These are phyloP conservation scores for Cytospora schulzeri DNA, from an alignment of 2,329 filamentous ascomycete species.

Conservation along the genomic window DNA sequence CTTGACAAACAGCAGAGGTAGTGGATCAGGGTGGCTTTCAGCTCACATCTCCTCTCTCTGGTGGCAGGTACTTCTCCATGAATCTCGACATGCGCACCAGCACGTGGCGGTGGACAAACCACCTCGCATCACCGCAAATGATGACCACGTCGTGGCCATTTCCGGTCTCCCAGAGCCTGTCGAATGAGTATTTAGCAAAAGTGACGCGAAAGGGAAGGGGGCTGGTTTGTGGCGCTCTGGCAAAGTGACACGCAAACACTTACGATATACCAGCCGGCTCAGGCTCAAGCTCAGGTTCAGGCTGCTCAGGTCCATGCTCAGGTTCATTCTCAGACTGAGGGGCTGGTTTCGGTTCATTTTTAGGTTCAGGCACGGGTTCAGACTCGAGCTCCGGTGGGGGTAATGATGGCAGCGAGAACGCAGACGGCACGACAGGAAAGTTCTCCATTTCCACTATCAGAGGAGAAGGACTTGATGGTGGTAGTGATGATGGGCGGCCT, in stretches of 20 bases:
- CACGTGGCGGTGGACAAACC: constrained; percentile 23
- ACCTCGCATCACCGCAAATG: neutral
- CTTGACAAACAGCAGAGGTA: too few species aligned
- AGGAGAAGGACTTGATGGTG: neutral
- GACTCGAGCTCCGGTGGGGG: neutral
- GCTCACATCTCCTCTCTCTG: constrained; percentile 19
- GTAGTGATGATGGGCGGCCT: constrained; percentile 1
- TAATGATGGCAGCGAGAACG: neutral
- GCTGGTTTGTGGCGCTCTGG: neutral
- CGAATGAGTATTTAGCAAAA: neutral
- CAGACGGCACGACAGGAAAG: neutral
- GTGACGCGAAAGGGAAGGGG: too few species aligned
- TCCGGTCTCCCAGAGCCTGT: constrained; percentile 15
- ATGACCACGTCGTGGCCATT: constrained; percentile 14
- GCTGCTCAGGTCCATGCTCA: neutral
- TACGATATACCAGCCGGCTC: neutral
- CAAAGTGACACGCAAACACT: neutral
- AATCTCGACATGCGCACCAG: constrained; percentile 22
- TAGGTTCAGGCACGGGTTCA: neutral
- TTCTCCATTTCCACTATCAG: neutral
- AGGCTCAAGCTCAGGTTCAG: neutral
- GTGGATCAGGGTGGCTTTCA: neutral
- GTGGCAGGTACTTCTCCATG: constrained; percentile 22
- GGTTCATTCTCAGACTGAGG: neutral
- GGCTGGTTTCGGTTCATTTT: too few species aligned